Conservation (phyloP, 371 early-diverging fungal species). For the Syncephalastrum racemosum region DNA sequence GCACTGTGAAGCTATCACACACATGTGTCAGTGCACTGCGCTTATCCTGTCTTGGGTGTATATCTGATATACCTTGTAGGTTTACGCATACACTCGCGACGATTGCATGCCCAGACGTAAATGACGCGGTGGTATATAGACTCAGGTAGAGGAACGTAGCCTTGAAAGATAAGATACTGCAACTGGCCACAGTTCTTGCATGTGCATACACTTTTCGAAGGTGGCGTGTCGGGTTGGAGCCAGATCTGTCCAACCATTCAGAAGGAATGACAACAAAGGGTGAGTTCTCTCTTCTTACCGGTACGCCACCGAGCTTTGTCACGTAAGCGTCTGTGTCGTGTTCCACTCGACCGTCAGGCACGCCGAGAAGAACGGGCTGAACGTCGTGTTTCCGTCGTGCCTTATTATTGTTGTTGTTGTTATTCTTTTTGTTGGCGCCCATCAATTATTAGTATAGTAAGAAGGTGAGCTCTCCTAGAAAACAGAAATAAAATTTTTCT, state of each 20-base stretch:
- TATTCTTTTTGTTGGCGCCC: constrained; percentile 9
- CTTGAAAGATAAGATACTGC: constrained; percentile 71
- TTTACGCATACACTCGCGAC: constrained; percentile 66
- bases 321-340: constrained; percentile 62
- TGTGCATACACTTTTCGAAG: constrained; percentile 19
- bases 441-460: too few relatives aligned
- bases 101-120: constrained; percentile 81
- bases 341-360: constrained; percentile 64
- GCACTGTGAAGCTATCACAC: constrained; percentile 51
- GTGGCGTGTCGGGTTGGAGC: constrained; percentile 28
- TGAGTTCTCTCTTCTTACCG: constrained; percentile 41
- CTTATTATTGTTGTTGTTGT: constrained; percentile 6
- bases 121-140: constrained; percentile 76
- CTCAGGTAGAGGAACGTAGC: constrained; percentile 70
- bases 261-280: constrained; percentile 1
- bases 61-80: constrained; percentile 56
- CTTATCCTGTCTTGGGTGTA: constrained; percentile 6
- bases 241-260: constrained; percentile 27
- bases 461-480: too few relatives aligned
- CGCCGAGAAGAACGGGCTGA: constrained; percentile 52
- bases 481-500: too few relatives aligned
- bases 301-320: constrained; percentile 72
- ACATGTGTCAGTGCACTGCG: too few relatives aligned
- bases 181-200: constrained; percentile 47
- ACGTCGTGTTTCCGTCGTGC: constrained; percentile 13